Evolutionary conservation across 768 basidiomycete genomes (phyloP).

Genomic region (Suillus americanus): DNA sequence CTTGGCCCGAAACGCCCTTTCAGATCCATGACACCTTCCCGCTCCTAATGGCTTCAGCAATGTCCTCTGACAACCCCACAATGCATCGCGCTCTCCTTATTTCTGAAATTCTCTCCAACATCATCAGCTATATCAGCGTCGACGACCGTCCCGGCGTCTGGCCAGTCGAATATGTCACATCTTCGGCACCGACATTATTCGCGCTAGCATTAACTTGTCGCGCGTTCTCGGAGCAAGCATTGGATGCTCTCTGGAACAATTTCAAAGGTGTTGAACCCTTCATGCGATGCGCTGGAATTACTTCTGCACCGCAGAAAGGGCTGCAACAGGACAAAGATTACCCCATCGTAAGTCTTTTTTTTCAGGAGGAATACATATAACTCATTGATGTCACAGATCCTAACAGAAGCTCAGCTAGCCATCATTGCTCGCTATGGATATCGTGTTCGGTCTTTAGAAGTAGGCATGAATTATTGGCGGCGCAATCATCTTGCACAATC

Average conservation of each 20-base stretch:
- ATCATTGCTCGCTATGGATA: not conserved
- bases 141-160: not conserved
- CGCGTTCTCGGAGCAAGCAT: not conserved
- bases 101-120: not conserved
- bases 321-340: not conserved
- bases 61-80: not conserved
- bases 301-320: not conserved
- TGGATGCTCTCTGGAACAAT: not conserved
- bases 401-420: not conserved
- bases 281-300: not conserved
- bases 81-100: not conserved
- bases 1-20: constrained; percentile 16
- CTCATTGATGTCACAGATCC: not conserved
- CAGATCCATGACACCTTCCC: not conserved
- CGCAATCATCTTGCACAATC: not conserved
- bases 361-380: not conserved
- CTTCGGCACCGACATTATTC: not conserved
- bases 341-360: not conserved
- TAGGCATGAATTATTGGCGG: not conserved
- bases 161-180: not conserved
- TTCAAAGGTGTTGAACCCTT: not conserved
- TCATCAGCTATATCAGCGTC: not conserved
- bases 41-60: constrained; percentile 40
- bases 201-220: not conserved
- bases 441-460: not conserved